Base-by-base conservation (phyloP, 2,329 filamentous ascomycete genomes). In the Clathrospora elynae region DNA sequence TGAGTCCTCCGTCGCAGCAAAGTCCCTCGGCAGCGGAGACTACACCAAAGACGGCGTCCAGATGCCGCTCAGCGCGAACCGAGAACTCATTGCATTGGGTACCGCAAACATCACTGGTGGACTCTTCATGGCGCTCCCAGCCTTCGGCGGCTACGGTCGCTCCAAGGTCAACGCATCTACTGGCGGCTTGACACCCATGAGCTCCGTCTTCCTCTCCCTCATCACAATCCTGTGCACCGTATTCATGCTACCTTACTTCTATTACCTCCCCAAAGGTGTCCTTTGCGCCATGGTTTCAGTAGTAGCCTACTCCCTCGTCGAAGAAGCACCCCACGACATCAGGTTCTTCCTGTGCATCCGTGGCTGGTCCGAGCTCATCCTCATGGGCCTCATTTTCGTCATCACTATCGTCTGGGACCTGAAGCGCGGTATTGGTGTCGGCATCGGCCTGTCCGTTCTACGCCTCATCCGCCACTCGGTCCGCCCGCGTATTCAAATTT, bases 241-340 rank as follows among this genome's bases (percentile, higher is more conserved):
- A 26, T 93, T 90, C 62, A 75, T 97, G 31, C 74, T 97, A 18
- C 91, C 92, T 0, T 95, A 90, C 67, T 92, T 99, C 59, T 95
- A 95, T 74, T 97, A 90, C 67, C 80, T 99, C 32, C 93, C 93
- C 86, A 96, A 96, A 86, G 89, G 89, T 4, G 90, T 97, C 1
- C 80, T 99, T 13, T 95, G 86, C 12, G 82, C 92, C 12, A 93
- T 97, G 83, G 95, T 99, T 48, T 91, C 88, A 10, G 92, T 96
- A 2, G 92, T 99, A 17, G 93, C 93, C 13, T 96, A 87, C 75
- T 93, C 90, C 13, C 80, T 99, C 5, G 88, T 97, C 48, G 93
- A 99, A 74, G 93, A 99, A 76, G 90, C 89, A 9, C 93, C 93
- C 0, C 87, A 93, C 61, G 93, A 99, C 68, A 83, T 99, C 49